A percentile compares a stretch with the other conserved stretches of the same genome.
These are phyloP conservation scores for Xerocomus potaroensis DNA, from an alignment of 768 basidiomycete genomes.

Conservation along the genomic window DNA sequence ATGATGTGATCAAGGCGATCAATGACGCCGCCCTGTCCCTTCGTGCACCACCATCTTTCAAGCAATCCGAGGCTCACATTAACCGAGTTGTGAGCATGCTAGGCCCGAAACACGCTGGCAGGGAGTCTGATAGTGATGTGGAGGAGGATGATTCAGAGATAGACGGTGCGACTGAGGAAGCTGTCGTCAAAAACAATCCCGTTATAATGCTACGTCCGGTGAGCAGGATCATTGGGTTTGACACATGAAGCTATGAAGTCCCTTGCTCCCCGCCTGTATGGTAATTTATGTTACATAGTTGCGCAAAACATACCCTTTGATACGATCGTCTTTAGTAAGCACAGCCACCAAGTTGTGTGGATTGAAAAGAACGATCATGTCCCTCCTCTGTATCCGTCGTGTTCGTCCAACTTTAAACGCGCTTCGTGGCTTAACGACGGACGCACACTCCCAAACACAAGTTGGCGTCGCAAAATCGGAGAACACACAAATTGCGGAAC, in stretches of 20 bases:
- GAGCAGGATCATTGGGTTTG: constrained; percentile 58
- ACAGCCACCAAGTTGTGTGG: constrained; percentile 23
- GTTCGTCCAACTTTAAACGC: constrained; percentile 22
- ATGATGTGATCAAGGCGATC: constrained; percentile 53
- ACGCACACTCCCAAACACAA: constrained; percentile 20
- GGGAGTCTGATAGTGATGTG: constrained; percentile 58
- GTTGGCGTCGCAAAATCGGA: constrained; percentile 17
- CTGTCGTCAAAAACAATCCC: constrained; percentile 43
- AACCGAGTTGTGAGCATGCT: constrained; percentile 58
- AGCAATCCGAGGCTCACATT: constrained; percentile 40
- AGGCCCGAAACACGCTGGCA: constrained; percentile 47
- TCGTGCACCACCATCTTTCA: constrained; percentile 43
- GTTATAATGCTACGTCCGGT: constrained; percentile 56
- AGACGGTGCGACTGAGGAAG: constrained; percentile 40
- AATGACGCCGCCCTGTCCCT: constrained; percentile 48
- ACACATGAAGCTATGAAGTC: constrained; percentile 13
- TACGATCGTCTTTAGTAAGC: not conserved
- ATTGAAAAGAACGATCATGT: constrained; percentile 45
- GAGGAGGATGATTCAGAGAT: constrained; percentile 48
- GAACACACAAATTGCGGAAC: constrained; percentile 38
- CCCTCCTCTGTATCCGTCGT: constrained; percentile 47
- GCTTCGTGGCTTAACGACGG: constrained; percentile 21
- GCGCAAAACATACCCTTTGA: constrained; percentile 9
- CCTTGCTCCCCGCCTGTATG: constrained; percentile 1
- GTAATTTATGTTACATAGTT: constrained; percentile 22